phyloP scores from a whole-genome alignment of 2,329 filamentous ascomycete genomes.

The Aspergillus brunneoviolaceus region DNA sequence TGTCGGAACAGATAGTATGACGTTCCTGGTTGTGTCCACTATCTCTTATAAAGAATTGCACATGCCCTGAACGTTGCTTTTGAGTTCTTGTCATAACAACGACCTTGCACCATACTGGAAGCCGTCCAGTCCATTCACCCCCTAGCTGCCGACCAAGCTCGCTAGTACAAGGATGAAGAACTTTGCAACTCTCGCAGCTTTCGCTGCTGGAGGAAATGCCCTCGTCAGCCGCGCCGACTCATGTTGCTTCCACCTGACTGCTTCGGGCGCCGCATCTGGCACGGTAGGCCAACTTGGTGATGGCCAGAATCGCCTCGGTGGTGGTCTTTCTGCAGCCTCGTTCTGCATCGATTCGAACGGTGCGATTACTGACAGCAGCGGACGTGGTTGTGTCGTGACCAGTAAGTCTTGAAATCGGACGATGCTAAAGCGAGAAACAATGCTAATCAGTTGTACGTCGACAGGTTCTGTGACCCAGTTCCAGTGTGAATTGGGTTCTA shows the following conservation, averaged over 20 bases:
- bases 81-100: slow-evolving; percentile 1
- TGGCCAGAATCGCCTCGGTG: slow-evolving; percentile 62
- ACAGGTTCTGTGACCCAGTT: slow-evolving; percentile 58
- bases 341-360: slow-evolving; percentile 58
- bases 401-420: slow-evolving; percentile 41
- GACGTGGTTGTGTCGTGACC: slow-evolving; percentile 64
- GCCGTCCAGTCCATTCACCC: slow-evolving; percentile 15
- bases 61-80: not conserved
- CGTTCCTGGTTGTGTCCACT: slow-evolving; percentile 17
- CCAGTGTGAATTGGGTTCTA: slow-evolving; percentile 59
- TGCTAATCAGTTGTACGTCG: slow-evolving; percentile 15
- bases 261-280: slow-evolving; percentile 52
- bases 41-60: slow-evolving; percentile 24
- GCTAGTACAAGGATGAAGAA: slow-evolving; percentile 37
- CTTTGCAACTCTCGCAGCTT: slow-evolving; percentile 38
- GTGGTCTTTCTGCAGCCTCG: slow-evolving; percentile 46
- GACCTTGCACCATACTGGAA: slow-evolving; percentile 3
- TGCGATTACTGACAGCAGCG: slow-evolving; percentile 55
- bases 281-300: slow-evolving; percentile 60
- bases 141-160: slow-evolving; percentile 9
- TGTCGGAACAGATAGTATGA: slow-evolving; percentile 13
- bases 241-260: slow-evolving; percentile 56
- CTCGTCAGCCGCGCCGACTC: slow-evolving; percentile 38
- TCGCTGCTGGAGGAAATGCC: slow-evolving; percentile 45
- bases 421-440: too few species aligned